Base-by-base conservation (phyloP, 1,139 yeast genomes). In the Taiozyma sp. region DNA sequence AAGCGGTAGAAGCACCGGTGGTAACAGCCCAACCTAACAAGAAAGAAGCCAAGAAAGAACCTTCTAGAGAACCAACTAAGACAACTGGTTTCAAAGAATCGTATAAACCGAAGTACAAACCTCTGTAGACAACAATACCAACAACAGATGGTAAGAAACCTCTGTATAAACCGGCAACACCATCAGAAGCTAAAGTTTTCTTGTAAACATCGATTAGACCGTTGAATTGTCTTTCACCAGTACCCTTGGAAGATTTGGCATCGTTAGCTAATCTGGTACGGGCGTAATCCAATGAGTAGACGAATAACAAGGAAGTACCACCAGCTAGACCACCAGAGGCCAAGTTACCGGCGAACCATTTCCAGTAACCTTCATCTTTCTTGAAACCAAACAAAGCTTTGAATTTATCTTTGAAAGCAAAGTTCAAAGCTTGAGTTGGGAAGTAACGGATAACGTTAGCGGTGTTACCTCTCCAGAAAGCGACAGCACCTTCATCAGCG, bases 381-480 rank as follows among this genome's bases (percentile, higher is more conserved):
- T 82, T 80, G 80, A 82, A 81, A 71, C 87, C 87, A 70, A 84
- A 84, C 80, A 83, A 72, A 67, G 80, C 80, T 82, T 84, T 84
- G 79, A 84, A 83, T 77, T 83, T 82, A 74, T 84, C 91, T 80
- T 84, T 84, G 87, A 84, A 84, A 69, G 91, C 91, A 71, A 84
- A 84, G 84, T 84, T 84, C 69, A 84, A 79, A 59, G 91, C 91
- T 78, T 84, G 90, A 65, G 90, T 84, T 69, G 91, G 90, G 88
- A 84, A 84, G 80, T 84, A 84, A 75, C 91, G 83, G 72, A 84
- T 80, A 62, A 84, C 91, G 77, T 84, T 84, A 61, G 91, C 91
- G 57, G 90, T 82, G 86, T 84, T 84, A 76, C 91, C 91, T 79
- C 90, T 80, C 91, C 91, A 84, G 81, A 84, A 81, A 55, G 90